These are phyloP conservation scores for Sporobolomyces pararoseus DNA, from an alignment of 768 basidiomycete genomes.

Conservation along the genomic window DNA sequence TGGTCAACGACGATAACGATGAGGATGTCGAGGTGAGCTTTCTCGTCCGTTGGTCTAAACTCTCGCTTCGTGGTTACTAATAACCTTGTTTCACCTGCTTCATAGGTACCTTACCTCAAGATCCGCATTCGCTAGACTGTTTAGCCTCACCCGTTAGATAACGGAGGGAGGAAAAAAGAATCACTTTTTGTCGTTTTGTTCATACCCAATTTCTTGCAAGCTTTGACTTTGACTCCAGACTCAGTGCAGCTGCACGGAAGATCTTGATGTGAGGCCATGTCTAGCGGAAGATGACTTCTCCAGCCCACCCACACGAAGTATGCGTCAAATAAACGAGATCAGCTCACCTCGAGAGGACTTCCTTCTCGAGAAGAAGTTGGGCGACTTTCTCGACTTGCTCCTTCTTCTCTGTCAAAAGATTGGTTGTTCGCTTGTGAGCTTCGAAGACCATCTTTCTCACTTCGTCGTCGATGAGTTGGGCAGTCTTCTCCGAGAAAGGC, in stretches of 20 bases:
- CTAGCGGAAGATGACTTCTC: too few species aligned
- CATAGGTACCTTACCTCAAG: constrained; percentile 38
- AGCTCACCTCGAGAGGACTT: constrained; percentile 72
- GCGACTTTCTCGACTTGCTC: constrained; percentile 93
- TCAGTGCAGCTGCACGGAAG: too few species aligned
- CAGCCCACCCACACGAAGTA: too few species aligned
- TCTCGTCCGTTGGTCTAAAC: not conserved
- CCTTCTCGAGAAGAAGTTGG: constrained; percentile 81
- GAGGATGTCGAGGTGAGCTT: constrained; percentile 83
- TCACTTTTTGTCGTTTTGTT: not conserved
- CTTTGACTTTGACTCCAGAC: not conserved
- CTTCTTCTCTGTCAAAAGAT: constrained; percentile 72
- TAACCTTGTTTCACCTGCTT: not conserved
- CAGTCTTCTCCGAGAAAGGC: constrained; percentile 96
- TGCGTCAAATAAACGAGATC: too few species aligned
- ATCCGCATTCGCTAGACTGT: constrained; percentile 28
- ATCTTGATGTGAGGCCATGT: too few species aligned
- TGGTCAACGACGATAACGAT: constrained; percentile 84
- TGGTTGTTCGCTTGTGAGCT: constrained; percentile 77
- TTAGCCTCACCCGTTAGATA: too few species aligned
- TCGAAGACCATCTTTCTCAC: constrained; percentile 93
- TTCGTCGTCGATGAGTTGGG: constrained; percentile 82
- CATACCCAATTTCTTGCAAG: not conserved
- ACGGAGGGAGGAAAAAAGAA: not conserved
- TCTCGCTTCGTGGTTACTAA: not conserved